Base-by-base conservation (phyloP, 768 basidiomycete species). In the Rhizopogon vesiculosus region DNA sequence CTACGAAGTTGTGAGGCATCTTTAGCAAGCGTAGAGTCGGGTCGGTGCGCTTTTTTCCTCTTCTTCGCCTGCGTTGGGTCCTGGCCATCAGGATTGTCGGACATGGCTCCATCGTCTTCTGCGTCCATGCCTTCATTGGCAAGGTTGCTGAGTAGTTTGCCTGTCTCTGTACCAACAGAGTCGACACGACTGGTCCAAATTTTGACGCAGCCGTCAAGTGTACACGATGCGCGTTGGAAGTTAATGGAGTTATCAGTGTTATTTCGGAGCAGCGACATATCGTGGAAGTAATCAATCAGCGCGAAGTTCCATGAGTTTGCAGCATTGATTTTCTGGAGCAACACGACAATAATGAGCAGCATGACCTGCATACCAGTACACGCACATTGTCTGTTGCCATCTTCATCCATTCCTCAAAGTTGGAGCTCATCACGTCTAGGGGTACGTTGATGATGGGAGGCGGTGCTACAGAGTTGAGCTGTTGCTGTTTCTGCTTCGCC, bases 341-440 rank as follows among this genome's bases (percentile, higher is more conserved):
- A 46, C 41, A 53, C 69, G 43, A 60, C 56, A 33, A 28, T 45
- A 9, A 33, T 52, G 13, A 16, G 25, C 3, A 16, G 22, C 44
- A 53, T 7, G 38, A 48, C 28, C 13, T 31, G n/a, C 6, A 42
- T 15, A 43, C n/a, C 19, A 12, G 42, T 53, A 33, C 4, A 76
- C 85, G 62, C 67, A 98, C 97, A 71, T 98, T 98, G 68, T 98
- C 96, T 2, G 96, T 98, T 1, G 95, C 94, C 86, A 98, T 86
- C 78, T 98, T 98, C 96, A 99, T 98, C 97, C 97, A 98, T 71
- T 98, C 94, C 69, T 99, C 97, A 65, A 88, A 97, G 63, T 94
- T 97, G 40, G 86, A 88, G 72, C 79, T 91, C 83, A 91, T 91
- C n/a, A 93, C 81, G 60, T 95, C 91, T 61, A 87, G 72, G 0